Conservation (phyloP, 805 yeast species). For the Hanseniaspora nectarophila region DNA sequence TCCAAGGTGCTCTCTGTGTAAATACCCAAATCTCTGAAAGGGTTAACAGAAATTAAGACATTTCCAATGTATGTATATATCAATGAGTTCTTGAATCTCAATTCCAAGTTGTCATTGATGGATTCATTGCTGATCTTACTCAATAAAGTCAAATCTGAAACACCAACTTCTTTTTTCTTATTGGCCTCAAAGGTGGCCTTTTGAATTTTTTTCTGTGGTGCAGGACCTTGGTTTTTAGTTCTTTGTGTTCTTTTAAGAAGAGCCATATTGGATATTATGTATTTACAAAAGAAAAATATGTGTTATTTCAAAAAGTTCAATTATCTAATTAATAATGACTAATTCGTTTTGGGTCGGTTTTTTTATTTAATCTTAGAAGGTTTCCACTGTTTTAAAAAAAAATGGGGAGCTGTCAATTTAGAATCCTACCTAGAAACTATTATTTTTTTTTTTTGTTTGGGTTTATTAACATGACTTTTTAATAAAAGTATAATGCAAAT, state of each 20-base stretch:
- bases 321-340: no score
- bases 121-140: constrained; percentile 83
- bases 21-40: constrained; percentile 91
- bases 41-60: constrained; percentile 90
- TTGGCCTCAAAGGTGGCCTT: constrained; percentile 83
- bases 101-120: constrained; percentile 80
- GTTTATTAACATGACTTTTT: no score
- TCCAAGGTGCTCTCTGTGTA: constrained; percentile 69
- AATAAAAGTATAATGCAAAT: no score
- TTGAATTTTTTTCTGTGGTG: constrained; percentile 48
- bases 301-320: neutral
- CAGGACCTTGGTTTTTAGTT: constrained; percentile 40
- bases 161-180: constrained; percentile 96
- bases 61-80: constrained; percentile 91
- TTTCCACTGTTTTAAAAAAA: no score
- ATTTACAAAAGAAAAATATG: neutral
- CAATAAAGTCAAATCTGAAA: constrained; percentile 80
- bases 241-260: constrained; percentile 66
- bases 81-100: constrained; percentile 76
- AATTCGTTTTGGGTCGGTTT: no score
- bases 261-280: constrained; percentile 47
- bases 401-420: no score
- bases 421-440: no score
- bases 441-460: no score
- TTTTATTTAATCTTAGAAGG: no score